A percentile compares a stretch with the other conserved stretches of the same genome.
Conservation (phyloP, 2,329 filamentous ascomycete species). For the Aspergillus ochraceus region DNA sequence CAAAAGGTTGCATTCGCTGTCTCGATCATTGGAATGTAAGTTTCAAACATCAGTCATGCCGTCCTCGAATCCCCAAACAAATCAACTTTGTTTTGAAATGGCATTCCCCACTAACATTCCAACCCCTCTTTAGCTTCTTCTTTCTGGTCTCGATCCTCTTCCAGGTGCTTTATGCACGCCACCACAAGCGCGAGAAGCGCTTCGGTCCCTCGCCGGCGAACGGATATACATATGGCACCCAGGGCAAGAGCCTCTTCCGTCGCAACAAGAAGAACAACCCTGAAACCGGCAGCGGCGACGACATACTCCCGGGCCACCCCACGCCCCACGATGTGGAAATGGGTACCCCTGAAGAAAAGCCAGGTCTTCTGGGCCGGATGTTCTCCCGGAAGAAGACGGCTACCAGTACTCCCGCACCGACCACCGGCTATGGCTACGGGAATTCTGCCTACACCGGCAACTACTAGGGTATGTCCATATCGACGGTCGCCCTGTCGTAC, state of each 20-base stretch:
- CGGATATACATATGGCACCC: conserved; percentile 65
- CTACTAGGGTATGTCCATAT: conserved; percentile 17
- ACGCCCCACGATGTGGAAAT: conserved; percentile 41
- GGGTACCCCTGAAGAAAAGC: conserved; percentile 19
- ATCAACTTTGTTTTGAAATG: not conserved
- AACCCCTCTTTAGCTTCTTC: conserved; percentile 57
- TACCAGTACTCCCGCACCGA: conserved; percentile 1
- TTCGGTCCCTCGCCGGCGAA: conserved; percentile 66
- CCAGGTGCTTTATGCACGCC: conserved; percentile 66
- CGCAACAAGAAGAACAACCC: conserved; percentile 48
- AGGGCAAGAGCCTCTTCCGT: conserved; percentile 38
- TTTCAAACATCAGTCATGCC: conserved; percentile 13
- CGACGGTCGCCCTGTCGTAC: not conserved
- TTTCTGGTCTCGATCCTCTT: conserved; percentile 72
- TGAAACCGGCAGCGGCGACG: conserved; percentile 30
- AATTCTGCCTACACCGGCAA: conserved; percentile 35
- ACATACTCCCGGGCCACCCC: conserved; percentile 40
- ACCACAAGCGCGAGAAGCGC: conserved; percentile 73
- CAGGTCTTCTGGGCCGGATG: conserved; percentile 15
- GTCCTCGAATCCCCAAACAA: not conserved
- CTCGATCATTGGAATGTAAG: conserved; percentile 73
- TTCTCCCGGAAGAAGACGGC: conserved; percentile 25
- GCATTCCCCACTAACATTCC: conserved; percentile 1
- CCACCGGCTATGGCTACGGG: conserved; percentile 28
- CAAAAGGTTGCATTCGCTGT: conserved; percentile 77